Evolutionary conservation across 106 monocot species (phyloP).

Genomic region (Vanilla planifolia): DNA sequence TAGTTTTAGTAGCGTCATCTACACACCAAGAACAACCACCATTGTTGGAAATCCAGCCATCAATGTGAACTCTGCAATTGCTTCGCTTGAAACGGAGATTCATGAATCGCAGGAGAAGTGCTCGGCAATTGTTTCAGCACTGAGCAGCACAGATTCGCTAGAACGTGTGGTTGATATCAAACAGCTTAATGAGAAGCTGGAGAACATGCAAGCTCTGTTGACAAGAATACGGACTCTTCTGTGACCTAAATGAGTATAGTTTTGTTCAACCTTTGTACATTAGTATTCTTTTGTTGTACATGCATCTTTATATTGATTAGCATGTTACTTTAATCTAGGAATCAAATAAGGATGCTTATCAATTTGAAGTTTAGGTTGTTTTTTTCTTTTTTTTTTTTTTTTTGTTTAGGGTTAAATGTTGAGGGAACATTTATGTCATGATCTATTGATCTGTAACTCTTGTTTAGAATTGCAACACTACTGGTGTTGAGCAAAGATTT

Average conservation of each 20-base stretch:
- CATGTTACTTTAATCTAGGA: too few relatives aligned
- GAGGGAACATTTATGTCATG: too few relatives aligned
- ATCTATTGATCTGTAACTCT: too few relatives aligned
- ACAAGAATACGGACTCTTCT: slow-evolving; percentile 47
- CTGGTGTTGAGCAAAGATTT: too few relatives aligned
- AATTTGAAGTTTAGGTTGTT: too few relatives aligned
- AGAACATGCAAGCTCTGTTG: slow-evolving; percentile 68
- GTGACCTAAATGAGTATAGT: slow-evolving; percentile 2
- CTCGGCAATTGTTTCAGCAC: slow-evolving; percentile 44
- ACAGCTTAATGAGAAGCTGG: slow-evolving; percentile 67
- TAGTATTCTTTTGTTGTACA: slow-evolving; percentile 26
- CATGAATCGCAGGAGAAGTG: slow-evolving; percentile 70
- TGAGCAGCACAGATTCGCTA: slow-evolving; percentile 28
- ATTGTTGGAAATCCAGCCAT: slow-evolving; percentile 15
- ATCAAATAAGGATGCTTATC: too few relatives aligned
- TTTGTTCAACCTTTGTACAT: not conserved
- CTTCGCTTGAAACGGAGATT: slow-evolving; percentile 53
- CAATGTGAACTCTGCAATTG: slow-evolving; percentile 35
- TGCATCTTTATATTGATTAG: slow-evolving; percentile 18
- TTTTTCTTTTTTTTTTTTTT: too few relatives aligned
- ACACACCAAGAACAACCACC: slow-evolving; percentile 37
- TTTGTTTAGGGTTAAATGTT: too few relatives aligned
- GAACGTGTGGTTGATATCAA: slow-evolving; percentile 39
- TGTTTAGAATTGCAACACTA: too few relatives aligned
- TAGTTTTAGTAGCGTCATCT: slow-evolving; percentile 46